A percentile compares a stretch with the other conserved stretches of the same genome.
These are phyloP conservation scores for Xylariaceae sp. DNA, from an alignment of 2,329 filamentous ascomycete species.

Conservation along the genomic window DNA sequence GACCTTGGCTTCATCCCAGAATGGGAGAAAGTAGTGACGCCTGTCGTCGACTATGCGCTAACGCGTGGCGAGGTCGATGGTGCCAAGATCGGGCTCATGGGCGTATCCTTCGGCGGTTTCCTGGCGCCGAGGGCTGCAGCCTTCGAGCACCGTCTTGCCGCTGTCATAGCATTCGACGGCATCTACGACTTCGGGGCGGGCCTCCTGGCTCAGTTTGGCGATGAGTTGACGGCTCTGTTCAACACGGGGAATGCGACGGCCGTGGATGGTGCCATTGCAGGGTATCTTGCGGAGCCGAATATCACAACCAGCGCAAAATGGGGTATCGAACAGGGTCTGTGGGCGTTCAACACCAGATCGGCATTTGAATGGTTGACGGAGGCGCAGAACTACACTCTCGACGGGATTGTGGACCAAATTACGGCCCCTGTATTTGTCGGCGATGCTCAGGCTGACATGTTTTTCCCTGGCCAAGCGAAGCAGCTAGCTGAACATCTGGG, in stretches of 20 bases:
- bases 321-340: slow-evolving; percentile 31
- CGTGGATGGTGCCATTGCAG: slow-evolving; percentile 10
- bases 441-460: slow-evolving; percentile 19
- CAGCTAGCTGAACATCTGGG: slow-evolving; percentile 14
- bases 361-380: slow-evolving; percentile 19
- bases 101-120: slow-evolving; percentile 14
- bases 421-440: slow-evolving; percentile 23
- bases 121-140: slow-evolving; percentile 22
- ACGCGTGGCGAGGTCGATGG: slow-evolving; percentile 10
- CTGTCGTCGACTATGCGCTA: slow-evolving; percentile 13
- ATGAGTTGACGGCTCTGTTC: slow-evolving; percentile 12
- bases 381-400: slow-evolving; percentile 9
- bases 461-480: slow-evolving; percentile 17
- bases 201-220: slow-evolving; percentile 10
- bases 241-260: slow-evolving; percentile 10
- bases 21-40: slow-evolving; percentile 16
- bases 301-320: slow-evolving; percentile 21
- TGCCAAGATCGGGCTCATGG: slow-evolving; percentile 10
- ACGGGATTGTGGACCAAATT: slow-evolving; percentile 14
- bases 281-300: neutral
- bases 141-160: slow-evolving; percentile 21
- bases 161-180: slow-evolving; percentile 13
- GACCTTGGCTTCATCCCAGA: slow-evolving; percentile 16
- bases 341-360: slow-evolving; percentile 28
- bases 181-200: slow-evolving; percentile 11